These are phyloP conservation scores for Petunia hybrid DNA, from an alignment of 305 asterid species.

Conservation along the genomic window DNA sequence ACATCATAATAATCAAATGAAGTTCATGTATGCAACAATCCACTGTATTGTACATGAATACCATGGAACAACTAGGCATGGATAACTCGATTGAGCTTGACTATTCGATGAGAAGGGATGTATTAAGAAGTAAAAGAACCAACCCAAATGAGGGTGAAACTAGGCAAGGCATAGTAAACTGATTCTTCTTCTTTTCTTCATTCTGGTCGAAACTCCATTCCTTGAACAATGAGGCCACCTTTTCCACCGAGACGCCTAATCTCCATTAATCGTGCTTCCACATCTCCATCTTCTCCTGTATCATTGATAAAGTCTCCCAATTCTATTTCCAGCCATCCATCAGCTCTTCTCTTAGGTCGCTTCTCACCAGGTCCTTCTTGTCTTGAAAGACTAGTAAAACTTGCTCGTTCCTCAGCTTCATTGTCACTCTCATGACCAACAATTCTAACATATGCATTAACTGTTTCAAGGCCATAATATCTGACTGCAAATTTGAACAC, in stretches of 20 bases:
- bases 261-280: conserved; percentile 59
- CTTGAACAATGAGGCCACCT: conserved; percentile 39
- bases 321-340: conserved; percentile 58
- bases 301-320: conserved; percentile 46
- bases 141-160: background rate
- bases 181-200: conserved; percentile 26
- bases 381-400: conserved; percentile 11
- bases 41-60: background rate
- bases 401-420: conserved; percentile 31
- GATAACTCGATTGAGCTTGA: background rate
- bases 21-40: background rate
- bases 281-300: conserved; percentile 43
- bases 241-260: conserved; percentile 32
- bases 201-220: conserved; percentile 35
- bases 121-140: too few species aligned
- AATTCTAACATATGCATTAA: conserved; percentile 44
- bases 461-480: conserved; percentile 40
- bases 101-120: too few species aligned
- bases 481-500: conserved; percentile 40
- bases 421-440: conserved; percentile 33
- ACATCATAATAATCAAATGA: background rate
- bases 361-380: background rate
- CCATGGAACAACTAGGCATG: background rate
- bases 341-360: conserved; percentile 39
- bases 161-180: background rate